A percentile compares a stretch with the other conserved stretches of the same genome.
phyloP scores from a whole-genome alignment of 108 stramenopile genomes.

The Schizochytrium sp. region DNA sequence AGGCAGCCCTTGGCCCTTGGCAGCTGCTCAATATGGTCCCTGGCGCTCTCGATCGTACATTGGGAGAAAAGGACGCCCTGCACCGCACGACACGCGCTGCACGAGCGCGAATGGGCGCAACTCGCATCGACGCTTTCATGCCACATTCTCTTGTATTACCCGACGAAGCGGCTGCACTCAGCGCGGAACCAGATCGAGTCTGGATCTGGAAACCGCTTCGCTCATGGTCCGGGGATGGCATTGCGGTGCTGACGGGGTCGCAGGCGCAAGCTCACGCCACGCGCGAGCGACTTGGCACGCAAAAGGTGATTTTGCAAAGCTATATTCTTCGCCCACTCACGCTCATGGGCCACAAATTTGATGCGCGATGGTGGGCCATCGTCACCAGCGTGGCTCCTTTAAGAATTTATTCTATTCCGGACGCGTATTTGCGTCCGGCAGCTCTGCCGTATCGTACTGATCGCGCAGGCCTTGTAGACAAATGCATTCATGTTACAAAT shows the following conservation, averaged over 20 bases:
- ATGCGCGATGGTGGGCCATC: constrained; percentile 1
- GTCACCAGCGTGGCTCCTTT: not conserved
- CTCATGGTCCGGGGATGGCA: not conserved
- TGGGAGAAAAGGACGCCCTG: constrained; percentile 2
- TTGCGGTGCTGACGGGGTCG: not conserved
- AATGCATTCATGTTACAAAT: not conserved
- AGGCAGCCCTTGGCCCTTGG: not conserved
- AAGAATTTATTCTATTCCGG: not conserved
- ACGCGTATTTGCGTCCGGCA: not conserved
- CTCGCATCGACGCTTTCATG: not conserved
- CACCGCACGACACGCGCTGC: not conserved
- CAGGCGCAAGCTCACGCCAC: not conserved
- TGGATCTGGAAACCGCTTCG: not conserved
- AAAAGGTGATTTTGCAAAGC: not conserved
- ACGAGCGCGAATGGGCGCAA: not conserved
- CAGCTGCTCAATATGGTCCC: constrained; percentile 12
- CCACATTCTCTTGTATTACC: not conserved
- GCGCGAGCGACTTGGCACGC: not conserved
- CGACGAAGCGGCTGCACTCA: not conserved
- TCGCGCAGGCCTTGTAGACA: not conserved
- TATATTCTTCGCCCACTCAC: not conserved
- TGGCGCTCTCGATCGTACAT: not conserved
- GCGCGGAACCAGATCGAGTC: not conserved
- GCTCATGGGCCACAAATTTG: not conserved
- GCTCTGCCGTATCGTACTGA: not conserved